Conservation (phyloP, 1,284 basidiomycete species). For the Mycosarcoma maydis region DNA sequence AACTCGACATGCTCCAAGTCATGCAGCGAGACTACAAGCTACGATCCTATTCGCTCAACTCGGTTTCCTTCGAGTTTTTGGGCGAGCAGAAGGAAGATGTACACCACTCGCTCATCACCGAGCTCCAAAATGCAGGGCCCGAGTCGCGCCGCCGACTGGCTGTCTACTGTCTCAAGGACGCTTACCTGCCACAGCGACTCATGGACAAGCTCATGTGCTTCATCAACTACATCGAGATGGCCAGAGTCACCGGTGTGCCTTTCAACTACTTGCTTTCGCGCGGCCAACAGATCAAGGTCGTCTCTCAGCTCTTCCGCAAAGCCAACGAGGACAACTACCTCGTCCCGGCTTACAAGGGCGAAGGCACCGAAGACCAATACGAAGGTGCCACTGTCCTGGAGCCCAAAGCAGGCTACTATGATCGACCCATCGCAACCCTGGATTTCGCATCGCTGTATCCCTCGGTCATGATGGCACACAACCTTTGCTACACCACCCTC, state of each 20-base stretch:
- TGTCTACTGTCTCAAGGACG: constrained; percentile 66
- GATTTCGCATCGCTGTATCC: constrained; percentile 67
- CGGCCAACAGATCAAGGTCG: constrained; percentile 67
- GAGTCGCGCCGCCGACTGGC: constrained; percentile 65
- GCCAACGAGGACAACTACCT: constrained; percentile 65
- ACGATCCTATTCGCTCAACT: constrained; percentile 65
- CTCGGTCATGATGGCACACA: constrained; percentile 67
- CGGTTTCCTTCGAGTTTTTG: constrained; percentile 66
- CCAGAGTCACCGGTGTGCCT: constrained; percentile 66
- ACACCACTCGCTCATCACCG: constrained; percentile 65
- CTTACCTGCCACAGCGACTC: constrained; percentile 65
- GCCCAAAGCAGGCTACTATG: constrained; percentile 66
- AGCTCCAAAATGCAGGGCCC: constrained; percentile 65
- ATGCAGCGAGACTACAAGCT: constrained; percentile 67
- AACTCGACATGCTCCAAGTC: constrained; percentile 67
- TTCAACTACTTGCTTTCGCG: constrained; percentile 67
- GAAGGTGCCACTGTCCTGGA: constrained; percentile 66
- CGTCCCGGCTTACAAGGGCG: constrained; percentile 64
- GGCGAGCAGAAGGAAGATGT: constrained; percentile 67
- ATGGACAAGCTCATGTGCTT: constrained; percentile 68
- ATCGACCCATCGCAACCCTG: constrained; percentile 64
- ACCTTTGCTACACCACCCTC: constrained; percentile 66
- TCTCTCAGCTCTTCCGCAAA: constrained; percentile 66
- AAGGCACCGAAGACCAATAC: constrained; percentile 66
- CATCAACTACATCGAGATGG: constrained; percentile 67